Evolutionary conservation across 1,284 basidiomycete genomes (phyloP).

Genomic region (Cutaneotrichosporon cutaneum): DNA sequence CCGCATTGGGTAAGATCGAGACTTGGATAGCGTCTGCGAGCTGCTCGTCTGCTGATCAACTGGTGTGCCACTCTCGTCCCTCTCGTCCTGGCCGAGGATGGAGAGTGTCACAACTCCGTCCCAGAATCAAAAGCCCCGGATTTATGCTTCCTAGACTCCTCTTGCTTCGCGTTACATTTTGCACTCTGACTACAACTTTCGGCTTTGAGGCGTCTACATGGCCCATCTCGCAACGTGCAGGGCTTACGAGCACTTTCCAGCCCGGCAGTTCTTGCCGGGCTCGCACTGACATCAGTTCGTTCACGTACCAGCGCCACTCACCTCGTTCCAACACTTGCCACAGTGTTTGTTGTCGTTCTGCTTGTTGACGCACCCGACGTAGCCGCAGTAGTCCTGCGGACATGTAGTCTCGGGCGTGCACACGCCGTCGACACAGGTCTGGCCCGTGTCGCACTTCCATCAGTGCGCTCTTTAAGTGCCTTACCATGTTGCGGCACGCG

Average conservation of each 20-base stretch:
- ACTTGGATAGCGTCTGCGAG: too few species aligned
- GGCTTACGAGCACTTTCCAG: not conserved
- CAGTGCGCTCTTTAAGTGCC: not conserved
- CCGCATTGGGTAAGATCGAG: too few species aligned
- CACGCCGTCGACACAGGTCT: not conserved
- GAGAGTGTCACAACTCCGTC: too few species aligned
- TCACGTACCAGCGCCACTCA: not conserved
- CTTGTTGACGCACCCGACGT: not conserved
- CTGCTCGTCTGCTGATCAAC: too few species aligned
- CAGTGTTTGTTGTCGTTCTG: not conserved
- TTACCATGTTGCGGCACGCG: not conserved
- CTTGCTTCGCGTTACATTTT: not conserved
- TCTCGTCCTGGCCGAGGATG: too few species aligned
- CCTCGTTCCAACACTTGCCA: not conserved
- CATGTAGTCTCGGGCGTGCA: not conserved
- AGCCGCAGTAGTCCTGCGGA: not conserved
- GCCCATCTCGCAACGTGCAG: not conserved
- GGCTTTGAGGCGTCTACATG: not conserved
- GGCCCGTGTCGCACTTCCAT: not conserved
- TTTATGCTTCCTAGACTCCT: not conserved
- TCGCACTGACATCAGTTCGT: not conserved
- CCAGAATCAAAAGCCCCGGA: too few species aligned
- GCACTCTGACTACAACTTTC: not conserved
- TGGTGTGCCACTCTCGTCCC: too few species aligned
- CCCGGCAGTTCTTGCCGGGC: not conserved